phyloP scores from a whole-genome alignment of 2,329 filamentous ascomycete species.

The Ophiostoma sp. region DNA sequence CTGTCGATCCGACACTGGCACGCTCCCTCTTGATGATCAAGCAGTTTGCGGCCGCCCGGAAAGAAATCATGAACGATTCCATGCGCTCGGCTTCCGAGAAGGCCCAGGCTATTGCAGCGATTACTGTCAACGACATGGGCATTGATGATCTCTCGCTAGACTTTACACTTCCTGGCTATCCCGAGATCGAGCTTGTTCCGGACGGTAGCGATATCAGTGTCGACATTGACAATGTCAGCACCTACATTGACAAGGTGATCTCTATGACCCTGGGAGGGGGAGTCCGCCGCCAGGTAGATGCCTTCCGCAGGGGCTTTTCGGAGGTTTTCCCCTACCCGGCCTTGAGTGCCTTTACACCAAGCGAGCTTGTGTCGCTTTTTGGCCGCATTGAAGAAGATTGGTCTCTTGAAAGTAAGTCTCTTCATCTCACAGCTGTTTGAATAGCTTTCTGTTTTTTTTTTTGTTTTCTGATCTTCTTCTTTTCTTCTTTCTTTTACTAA shows the following conservation, averaged over 20 bases:
- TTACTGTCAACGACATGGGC: constrained; percentile 67
- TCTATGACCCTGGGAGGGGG: constrained; percentile 87
- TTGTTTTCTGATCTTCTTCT: no score
- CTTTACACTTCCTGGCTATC: constrained; percentile 90
- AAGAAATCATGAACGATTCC: constrained; percentile 67
- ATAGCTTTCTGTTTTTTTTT: no score
- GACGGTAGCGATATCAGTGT: constrained; percentile 70
- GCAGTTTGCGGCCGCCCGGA: constrained; percentile 78
- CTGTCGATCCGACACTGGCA: constrained; percentile 80
- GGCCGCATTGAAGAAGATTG: constrained; percentile 91
- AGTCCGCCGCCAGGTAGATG: constrained; percentile 81
- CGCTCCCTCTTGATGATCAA: constrained; percentile 82
- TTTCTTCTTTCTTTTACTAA: not conserved
- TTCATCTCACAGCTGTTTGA: not conserved
- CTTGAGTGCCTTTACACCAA: constrained; percentile 86
- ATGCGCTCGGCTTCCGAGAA: constrained; percentile 65
- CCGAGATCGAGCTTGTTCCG: constrained; percentile 73
- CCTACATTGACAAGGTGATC: constrained; percentile 82
- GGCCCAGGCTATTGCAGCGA: constrained; percentile 59
- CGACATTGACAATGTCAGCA: constrained; percentile 84
- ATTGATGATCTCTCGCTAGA: constrained; percentile 88
- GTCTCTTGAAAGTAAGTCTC: constrained; percentile 83
- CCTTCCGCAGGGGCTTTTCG: constrained; percentile 86
- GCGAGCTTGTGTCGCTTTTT: constrained; percentile 91
- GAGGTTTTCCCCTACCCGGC: constrained; percentile 95